phyloP scores from a whole-genome alignment of 106 monocot species.

The Allium cepa region DNA sequence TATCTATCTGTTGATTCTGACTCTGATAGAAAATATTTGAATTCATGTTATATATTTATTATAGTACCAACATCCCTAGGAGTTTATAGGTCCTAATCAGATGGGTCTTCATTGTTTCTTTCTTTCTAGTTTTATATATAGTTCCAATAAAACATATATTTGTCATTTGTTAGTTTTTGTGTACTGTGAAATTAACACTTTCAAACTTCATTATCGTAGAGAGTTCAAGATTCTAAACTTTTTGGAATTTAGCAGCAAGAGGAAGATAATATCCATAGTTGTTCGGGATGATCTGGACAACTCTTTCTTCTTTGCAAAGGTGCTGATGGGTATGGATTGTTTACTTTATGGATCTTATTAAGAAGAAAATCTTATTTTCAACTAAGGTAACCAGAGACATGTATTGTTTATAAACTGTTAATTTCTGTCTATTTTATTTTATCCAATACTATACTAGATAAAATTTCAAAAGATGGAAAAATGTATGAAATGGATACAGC shows the following conservation, averaged over 20 bases:
- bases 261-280: constrained; percentile 89
- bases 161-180: background rate
- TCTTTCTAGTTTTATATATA: background rate
- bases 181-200: no score
- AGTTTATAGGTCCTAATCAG: background rate
- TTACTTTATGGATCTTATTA: background rate
- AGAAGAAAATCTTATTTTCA: background rate
- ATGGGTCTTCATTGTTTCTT: background rate
- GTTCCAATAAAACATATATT: background rate
- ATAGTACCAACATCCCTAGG: background rate
- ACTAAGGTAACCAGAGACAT: background rate
- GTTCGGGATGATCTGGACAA: constrained; percentile 57
- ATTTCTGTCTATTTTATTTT: background rate
- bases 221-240: constrained; percentile 88
- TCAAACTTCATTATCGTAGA: constrained; percentile 15
- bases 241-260: constrained; percentile 86
- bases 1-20: background rate
- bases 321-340: constrained; percentile 63
- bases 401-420: background rate
- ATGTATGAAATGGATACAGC: no score
- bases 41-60: no score
- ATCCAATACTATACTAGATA: constrained; percentile 45
- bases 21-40: no score
- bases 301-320: constrained; percentile 86
- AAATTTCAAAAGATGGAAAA: constrained; percentile 68